Evolutionary conservation across 2,329 filamentous ascomycete species (phyloP).

Genomic region (Aspergillus sp.): DNA sequence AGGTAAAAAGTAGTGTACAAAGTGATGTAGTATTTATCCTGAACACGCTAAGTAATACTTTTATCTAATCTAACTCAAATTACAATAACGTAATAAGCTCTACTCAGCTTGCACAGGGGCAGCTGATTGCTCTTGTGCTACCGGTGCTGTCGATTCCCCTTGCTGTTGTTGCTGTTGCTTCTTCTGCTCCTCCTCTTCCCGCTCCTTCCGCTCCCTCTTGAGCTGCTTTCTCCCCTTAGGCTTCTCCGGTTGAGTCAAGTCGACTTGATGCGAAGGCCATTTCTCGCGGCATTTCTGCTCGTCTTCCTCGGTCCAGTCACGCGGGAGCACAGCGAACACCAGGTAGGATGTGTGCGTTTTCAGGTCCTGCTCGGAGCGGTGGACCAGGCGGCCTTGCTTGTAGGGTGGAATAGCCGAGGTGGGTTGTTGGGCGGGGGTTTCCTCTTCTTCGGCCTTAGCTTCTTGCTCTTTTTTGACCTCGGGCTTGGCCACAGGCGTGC

Average conservation of each 20-base stretch:
- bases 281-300: constrained; percentile 67
- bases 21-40: neutral
- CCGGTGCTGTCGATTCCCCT: neutral
- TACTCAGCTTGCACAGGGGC: constrained; percentile 3
- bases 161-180: constrained; percentile 12
- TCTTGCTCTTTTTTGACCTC: constrained; percentile 25
- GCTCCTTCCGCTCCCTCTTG: constrained; percentile 35
- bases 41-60: neutral
- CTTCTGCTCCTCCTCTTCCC: constrained; percentile 18
- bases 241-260: constrained; percentile 23
- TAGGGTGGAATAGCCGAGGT: constrained; percentile 54
- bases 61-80: neutral
- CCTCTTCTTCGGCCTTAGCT: constrained; percentile 28
- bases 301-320: constrained; percentile 80
- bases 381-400: constrained; percentile 74
- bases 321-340: constrained; percentile 86
- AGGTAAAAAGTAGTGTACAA: neutral
- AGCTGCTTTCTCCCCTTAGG: constrained; percentile 43
- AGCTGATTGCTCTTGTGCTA: constrained; percentile 5
- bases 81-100: neutral
- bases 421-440: constrained; percentile 21
- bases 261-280: constrained; percentile 64
- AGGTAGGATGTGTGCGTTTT: constrained; percentile 98
- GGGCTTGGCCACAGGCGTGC: constrained; percentile 24
- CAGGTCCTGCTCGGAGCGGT: constrained; percentile 81